Evolutionary conservation across 1,284 basidiomycete genomes (phyloP).

Genomic region (Cutaneotrichosporon sp.): DNA sequence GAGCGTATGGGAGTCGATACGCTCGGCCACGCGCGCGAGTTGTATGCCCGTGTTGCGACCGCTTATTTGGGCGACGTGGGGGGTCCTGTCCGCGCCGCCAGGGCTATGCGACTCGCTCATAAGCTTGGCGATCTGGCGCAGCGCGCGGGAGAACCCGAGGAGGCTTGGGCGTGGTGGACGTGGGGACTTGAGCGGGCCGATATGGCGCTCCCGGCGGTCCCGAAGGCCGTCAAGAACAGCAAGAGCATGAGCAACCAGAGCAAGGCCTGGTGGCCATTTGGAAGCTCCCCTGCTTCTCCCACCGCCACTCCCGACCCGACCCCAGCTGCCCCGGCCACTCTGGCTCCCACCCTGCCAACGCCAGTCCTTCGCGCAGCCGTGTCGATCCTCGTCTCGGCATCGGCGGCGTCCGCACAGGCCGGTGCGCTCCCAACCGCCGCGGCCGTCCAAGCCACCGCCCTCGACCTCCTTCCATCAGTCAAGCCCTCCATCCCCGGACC

Average conservation of each 20-base stretch:
- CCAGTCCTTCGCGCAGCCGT: conserved; percentile 67
- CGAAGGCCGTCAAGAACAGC: too few relatives aligned
- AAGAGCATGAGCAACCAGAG: not conserved
- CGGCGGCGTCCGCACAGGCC: conserved; percentile 64
- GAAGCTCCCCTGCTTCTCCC: conserved; percentile 10
- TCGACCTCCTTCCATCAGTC: conserved; percentile 73
- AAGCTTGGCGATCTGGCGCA: conserved; percentile 48
- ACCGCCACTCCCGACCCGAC: conserved; percentile 9
- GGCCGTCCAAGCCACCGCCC: conserved; percentile 74
- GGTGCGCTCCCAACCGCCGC: conserved; percentile 74
- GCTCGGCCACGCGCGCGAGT: conserved; percentile 61
- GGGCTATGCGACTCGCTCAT: conserved; percentile 41
- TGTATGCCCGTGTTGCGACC: conserved; percentile 61
- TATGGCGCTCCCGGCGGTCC: conserved; percentile 13
- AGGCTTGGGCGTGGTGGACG: conserved; percentile 45
- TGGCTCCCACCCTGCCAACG: conserved; percentile 27
- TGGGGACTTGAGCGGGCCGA: conserved; percentile 44
- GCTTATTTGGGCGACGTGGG: conserved; percentile 11
- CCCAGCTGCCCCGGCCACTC: not conserved
- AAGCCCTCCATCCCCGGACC: conserved; percentile 55
- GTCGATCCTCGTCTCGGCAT: conserved; percentile 67
- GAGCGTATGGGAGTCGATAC: conserved; percentile 66
- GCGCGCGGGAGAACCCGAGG: conserved; percentile 34
- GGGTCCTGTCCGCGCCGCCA: conserved; percentile 23
- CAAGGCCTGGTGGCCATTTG: conserved; percentile 11